Base-by-base conservation (phyloP, 2,329 filamentous ascomycete genomes). In the Verticillium nonalfalfae region DNA sequence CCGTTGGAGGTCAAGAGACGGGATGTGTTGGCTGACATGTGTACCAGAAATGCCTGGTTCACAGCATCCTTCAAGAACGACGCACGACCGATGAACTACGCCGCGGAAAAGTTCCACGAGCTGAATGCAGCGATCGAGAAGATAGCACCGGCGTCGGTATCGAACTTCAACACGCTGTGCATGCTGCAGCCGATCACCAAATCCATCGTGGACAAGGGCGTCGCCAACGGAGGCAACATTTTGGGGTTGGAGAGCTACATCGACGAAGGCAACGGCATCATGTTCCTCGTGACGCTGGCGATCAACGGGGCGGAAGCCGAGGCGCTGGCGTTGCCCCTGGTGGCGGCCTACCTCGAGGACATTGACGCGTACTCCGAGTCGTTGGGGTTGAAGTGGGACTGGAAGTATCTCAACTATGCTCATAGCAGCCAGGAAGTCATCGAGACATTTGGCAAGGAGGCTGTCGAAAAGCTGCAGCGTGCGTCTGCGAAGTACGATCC, bases 381-480 rank as follows among this genome's bases (percentile, higher is more conserved):
- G 55, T 60, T 70, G 18, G 68, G 65, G 0, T 61, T 70, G 4
- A 66, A 64, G 7, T 72, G 71, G 62, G 57, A 68, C 4, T 73
- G 70, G 70, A 68, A 67, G 56, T 81, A 79, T 59, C 68, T 80
- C 58, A 80, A 81, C 67, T 81, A 81, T 57, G 78, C 77, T 1
- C 70, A 75, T 54, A 62, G 66, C 2, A 69, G 67, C 18, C 77
- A 81, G 66, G 69, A 77, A 36, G 71, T 73, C 2, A 68, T 80
- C 9, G 54, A 67, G 1, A 68, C 72, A 1, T 77, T 77, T 61
- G 78, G 79, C 0, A 63, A 70, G 7, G 71, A 73, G 33, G 77
- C 75, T 31, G 61, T 79, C 21, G 65, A 67, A 1, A 72, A 68
- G 60, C 62, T 78, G 57, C 67, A 65, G 59, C 66, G 65, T 14